phyloP scores from a whole-genome alignment of 2,329 filamentous ascomycete genomes.

The Fonsecaea multimorphosa region DNA sequence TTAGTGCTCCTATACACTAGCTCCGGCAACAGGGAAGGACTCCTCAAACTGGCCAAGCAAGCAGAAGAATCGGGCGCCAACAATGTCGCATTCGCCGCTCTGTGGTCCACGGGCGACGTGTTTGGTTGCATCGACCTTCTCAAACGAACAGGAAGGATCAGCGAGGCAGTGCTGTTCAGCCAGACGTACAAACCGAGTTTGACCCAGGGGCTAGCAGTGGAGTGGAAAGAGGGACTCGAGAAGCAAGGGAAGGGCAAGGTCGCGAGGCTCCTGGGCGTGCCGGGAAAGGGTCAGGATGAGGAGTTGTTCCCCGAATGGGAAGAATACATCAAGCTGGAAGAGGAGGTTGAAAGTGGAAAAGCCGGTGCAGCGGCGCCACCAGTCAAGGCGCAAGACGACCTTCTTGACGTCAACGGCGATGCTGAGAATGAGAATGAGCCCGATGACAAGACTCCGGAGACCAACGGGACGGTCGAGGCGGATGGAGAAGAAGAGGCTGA shows the following conservation, averaged over 20 bases:
- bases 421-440: conserved; percentile 10
- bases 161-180: conserved; percentile 88
- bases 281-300: conserved; percentile 75
- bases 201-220: conserved; percentile 68
- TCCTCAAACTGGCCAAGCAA: conserved; percentile 73
- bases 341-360: conserved; percentile 69
- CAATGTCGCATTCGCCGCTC: conserved; percentile 89
- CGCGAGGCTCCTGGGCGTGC: conserved; percentile 79
- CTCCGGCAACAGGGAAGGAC: conserved; percentile 76
- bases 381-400: conserved; percentile 42
- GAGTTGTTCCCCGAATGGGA: conserved; percentile 98
- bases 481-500: conserved; percentile 31
- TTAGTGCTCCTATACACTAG: conserved; percentile 87
- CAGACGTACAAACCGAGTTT: conserved; percentile 93
- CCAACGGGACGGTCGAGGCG: conserved; percentile 43
- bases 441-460: conserved; percentile 39
- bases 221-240: conserved; percentile 85
- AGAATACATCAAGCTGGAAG: conserved; percentile 82
- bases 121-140: conserved; percentile 81
- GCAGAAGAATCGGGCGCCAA: conserved; percentile 79
- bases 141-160: conserved; percentile 74
- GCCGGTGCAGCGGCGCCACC: conserved; percentile 47
- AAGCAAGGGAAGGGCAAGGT: conserved; percentile 85
- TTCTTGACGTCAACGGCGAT: conserved; percentile 51
- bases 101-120: conserved; percentile 86